phyloP scores from a whole-genome alignment of 1,284 basidiomycete genomes.

The Tausonia pullulans region DNA sequence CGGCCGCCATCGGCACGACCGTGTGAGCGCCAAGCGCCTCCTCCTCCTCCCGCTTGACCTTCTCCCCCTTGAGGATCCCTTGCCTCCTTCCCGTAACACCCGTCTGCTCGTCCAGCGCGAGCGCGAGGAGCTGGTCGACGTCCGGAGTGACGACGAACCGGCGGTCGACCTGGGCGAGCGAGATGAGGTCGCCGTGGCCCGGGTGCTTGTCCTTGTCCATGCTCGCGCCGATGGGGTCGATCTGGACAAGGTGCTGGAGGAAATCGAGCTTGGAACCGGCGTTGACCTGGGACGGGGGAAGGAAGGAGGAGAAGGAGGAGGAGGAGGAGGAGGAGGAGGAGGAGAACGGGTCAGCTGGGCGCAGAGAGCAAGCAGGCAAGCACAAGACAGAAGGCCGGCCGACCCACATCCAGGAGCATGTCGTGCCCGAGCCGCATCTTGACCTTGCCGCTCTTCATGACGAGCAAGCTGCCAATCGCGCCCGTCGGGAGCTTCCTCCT shows the following conservation, averaged over 20 bases:
- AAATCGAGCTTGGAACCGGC: constrained; percentile 79
- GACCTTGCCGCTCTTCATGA: constrained; percentile 72
- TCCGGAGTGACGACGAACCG: constrained; percentile 79
- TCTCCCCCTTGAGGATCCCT: too few species aligned
- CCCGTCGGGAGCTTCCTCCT: constrained; percentile 22
- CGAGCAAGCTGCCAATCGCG: constrained; percentile 68
- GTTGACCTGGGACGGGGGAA: constrained; percentile 47
- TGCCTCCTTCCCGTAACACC: too few species aligned
- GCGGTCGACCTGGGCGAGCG: constrained; percentile 63
- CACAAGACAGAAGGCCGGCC: not conserved
- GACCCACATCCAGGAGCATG: constrained; percentile 65
- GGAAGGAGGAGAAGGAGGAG: constrained; percentile 4
- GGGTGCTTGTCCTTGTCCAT: not conserved
- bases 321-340: not conserved
- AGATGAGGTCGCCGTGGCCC: too few species aligned
- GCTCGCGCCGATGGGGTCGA: constrained; percentile 56
- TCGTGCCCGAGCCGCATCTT: constrained; percentile 71
- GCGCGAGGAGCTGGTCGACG: constrained; percentile 42
- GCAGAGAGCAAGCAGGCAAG: not conserved
- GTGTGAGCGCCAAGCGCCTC: too few species aligned
- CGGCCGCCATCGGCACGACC: too few species aligned
- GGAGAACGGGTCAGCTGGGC: not conserved
- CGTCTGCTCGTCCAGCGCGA: not conserved
- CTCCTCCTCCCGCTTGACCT: too few species aligned
- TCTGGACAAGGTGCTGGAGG: constrained; percentile 70